phyloP scores from a whole-genome alignment of 1,284 basidiomycete genomes.

The Lignosus rhinocerotis region DNA sequence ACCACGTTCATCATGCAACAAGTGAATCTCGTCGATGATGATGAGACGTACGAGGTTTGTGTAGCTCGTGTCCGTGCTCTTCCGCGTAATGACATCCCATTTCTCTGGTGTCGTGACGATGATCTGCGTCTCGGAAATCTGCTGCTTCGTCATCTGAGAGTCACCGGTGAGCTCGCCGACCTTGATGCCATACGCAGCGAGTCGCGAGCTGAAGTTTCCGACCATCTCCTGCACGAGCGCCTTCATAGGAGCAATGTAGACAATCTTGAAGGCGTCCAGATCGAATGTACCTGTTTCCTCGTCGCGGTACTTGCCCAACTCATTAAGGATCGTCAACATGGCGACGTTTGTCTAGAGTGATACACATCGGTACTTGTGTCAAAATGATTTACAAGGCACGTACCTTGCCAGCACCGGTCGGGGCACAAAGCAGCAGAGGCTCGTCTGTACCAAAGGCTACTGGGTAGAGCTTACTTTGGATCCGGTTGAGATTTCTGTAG shows the following conservation, averaged over 20 bases:
- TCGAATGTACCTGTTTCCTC: constrained; percentile 85
- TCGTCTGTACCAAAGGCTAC: constrained; percentile 95
- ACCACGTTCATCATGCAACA: constrained; percentile 97
- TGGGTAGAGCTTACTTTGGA: constrained; percentile 94
- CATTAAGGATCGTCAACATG: constrained; percentile 90
- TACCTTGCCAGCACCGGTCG: constrained; percentile 98
- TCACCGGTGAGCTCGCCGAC: constrained; percentile 98
- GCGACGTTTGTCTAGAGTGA: constrained; percentile 89
- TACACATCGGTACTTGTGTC: constrained; percentile 4
- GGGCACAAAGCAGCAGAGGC: constrained; percentile 94
- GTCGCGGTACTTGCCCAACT: constrained; percentile 84
- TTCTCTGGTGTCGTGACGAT: constrained; percentile 99
- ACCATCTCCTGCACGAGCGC: constrained; percentile 98
- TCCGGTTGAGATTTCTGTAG: constrained; percentile 82
- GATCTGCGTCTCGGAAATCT: constrained; percentile 96
- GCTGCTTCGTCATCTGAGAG: constrained; percentile 96
- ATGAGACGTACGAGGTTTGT: constrained; percentile 96
- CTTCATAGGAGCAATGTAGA: constrained; percentile 99
- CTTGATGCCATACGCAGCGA: constrained; percentile 81
- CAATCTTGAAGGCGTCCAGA: constrained; percentile 92
- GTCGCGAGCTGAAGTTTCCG: constrained; percentile 86
- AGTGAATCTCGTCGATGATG: constrained; percentile 98
- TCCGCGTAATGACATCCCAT: constrained; percentile 99
- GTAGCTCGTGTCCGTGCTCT: constrained; percentile 95
- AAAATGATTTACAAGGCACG: constrained; percentile 24